Evolutionary conservation across 2,329 filamentous ascomycete genomes (phyloP).

Genomic region (Alternaria gaisen): DNA sequence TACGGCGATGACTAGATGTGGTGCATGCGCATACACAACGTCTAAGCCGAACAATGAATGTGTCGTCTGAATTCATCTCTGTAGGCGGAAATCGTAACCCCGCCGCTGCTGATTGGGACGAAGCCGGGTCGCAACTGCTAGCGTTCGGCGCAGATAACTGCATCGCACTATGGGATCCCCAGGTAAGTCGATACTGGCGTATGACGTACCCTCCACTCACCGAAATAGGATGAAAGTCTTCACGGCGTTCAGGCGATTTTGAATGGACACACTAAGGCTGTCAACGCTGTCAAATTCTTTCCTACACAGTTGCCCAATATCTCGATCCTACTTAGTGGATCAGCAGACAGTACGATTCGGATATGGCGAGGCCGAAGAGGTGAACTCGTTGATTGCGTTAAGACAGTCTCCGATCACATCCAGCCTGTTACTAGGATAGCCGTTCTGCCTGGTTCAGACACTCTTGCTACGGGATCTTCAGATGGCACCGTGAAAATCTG

Average conservation of each 20-base stretch:
- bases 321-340: conserved; percentile 77
- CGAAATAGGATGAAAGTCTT: conserved; percentile 52
- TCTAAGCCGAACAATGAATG: conserved; percentile 39
- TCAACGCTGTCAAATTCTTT: conserved; percentile 86
- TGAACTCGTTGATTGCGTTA: conserved; percentile 52
- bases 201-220: conserved; percentile 21
- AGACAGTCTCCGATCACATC: conserved; percentile 71
- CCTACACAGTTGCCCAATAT: conserved; percentile 58
- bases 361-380: conserved; percentile 61
- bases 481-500: conserved; percentile 73
- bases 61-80: conserved; percentile 65
- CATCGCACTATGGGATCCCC: conserved; percentile 86
- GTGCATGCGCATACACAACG: conserved; percentile 23
- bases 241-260: conserved; percentile 73
- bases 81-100: conserved; percentile 91
- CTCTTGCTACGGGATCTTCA: conserved; percentile 69
- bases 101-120: conserved; percentile 87
- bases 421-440: conserved; percentile 75
- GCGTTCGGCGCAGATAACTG: conserved; percentile 91
- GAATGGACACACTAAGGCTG: conserved; percentile 77
- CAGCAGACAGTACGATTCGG: conserved; percentile 79
- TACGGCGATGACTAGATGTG: conserved; percentile 31
- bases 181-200: conserved; percentile 62
- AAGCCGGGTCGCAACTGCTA: conserved; percentile 68
- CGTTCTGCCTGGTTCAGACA: conserved; percentile 53